Percentiles rank a stretch among this genome's conserved stretches.
Evolutionary conservation across 805 yeast species (phyloP).

Genomic region (Cyberlindnera bimundalis): DNA sequence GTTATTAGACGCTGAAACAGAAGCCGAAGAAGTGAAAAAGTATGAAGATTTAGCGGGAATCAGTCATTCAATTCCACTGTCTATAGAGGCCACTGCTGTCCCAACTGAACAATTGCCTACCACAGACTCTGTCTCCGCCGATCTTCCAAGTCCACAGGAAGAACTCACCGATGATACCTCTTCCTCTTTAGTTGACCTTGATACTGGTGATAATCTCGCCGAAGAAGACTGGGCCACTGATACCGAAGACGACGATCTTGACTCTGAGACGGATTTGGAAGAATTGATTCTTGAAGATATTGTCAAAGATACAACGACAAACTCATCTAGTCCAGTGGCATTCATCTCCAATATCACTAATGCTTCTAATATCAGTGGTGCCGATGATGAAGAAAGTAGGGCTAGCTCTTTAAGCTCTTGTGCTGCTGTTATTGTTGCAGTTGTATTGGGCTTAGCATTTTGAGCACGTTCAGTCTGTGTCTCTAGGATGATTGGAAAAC

Average conservation of each 20-base stretch:
- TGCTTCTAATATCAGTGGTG: conserved; percentile 1
- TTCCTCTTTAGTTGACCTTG: too few relatives aligned
- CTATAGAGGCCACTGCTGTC: conserved; percentile 3
- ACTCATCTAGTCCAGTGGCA: not conserved
- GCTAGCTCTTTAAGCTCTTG: conserved; percentile 10
- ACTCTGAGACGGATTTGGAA: conserved; percentile 8
- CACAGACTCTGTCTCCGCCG: not conserved
- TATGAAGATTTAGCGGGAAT: conserved; percentile 28
- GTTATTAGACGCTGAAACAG: conserved; percentile 26
- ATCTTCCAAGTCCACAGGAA: not conserved
- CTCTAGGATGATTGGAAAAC: not conserved
- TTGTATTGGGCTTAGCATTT: conserved; percentile 5
- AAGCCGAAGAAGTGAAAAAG: conserved; percentile 25
- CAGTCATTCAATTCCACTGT: conserved; percentile 1
- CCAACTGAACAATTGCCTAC: conserved; percentile 3
- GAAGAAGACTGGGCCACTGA: conserved; percentile 9
- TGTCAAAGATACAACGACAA: too few relatives aligned
- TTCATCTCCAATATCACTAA: conserved; percentile 4
- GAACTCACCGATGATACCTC: too few relatives aligned
- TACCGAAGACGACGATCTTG: conserved; percentile 6
- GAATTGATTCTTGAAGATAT: not conserved
- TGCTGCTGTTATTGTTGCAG: conserved; percentile 5
- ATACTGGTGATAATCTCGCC: not conserved
- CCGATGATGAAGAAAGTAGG: conserved; percentile 8
- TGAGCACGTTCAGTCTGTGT: not conserved